Conservation (phyloP, 805 yeast species). For the Brettanomyces naardenensis region DNA sequence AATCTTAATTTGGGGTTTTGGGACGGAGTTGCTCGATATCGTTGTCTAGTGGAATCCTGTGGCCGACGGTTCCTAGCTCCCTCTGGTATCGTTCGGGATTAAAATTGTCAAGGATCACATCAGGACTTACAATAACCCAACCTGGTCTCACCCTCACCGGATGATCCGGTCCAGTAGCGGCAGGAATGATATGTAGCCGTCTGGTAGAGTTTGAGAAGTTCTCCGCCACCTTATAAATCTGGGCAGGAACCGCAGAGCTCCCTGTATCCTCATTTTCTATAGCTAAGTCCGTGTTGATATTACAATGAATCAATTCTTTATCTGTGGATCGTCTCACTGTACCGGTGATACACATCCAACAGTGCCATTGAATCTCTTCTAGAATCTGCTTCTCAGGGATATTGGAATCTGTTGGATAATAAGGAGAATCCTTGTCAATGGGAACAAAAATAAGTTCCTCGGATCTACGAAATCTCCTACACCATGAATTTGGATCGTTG, state of each 20-base stretch:
- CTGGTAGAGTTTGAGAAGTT: constrained; percentile 79
- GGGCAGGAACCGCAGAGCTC: constrained; percentile 57
- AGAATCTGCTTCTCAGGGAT: constrained; percentile 42
- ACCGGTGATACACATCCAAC: constrained; percentile 97
- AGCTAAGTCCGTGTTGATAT: constrained; percentile 81
- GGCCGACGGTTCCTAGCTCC: constrained; percentile 37
- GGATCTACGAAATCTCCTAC: constrained; percentile 70
- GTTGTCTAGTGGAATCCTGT: constrained; percentile 54
- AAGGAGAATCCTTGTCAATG: constrained; percentile 53
- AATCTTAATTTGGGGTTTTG: constrained; percentile 54
- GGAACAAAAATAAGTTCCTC: constrained; percentile 85
- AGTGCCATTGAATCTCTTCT: constrained; percentile 85
- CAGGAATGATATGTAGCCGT: constrained; percentile 79
- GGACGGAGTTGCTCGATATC: constrained; percentile 82
- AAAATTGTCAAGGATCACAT: constrained; percentile 68
- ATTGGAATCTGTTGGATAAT: constrained; percentile 49
- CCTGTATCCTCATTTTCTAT: constrained; percentile 44
- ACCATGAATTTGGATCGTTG: constrained; percentile 29
- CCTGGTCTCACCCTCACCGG: constrained; percentile 70
- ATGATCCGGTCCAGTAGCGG: constrained; percentile 54
- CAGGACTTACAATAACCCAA: constrained; percentile 89
- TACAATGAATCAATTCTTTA: constrained; percentile 81
- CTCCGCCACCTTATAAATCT: constrained; percentile 76
- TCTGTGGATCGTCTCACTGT: constrained; percentile 84
- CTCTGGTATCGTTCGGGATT: constrained; percentile 35